phyloP scores from a whole-genome alignment of 345 rosid species.

The Crucihimalaya himalaica region DNA sequence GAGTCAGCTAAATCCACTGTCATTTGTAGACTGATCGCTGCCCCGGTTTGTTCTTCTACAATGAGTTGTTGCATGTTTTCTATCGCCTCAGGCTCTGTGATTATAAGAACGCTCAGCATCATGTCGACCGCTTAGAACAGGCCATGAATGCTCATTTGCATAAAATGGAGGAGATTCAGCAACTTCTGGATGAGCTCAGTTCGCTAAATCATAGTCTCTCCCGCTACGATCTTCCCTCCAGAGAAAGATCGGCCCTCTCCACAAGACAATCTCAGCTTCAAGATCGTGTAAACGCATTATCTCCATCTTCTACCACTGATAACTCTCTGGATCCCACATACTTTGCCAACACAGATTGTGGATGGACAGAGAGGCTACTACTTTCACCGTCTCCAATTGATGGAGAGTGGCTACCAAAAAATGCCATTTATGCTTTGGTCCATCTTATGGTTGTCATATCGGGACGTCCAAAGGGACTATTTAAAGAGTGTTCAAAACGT shows the following conservation, averaged over 20 bases:
- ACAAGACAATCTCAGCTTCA: conserved; percentile 57
- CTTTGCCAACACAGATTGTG: conserved; percentile 58
- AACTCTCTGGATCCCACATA: conserved; percentile 61
- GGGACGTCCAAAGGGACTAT: conserved; percentile 93
- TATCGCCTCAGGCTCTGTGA: conserved; percentile 81
- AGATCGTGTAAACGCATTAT: conserved; percentile 48
- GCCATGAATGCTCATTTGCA: conserved; percentile 79
- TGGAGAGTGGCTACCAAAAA: conserved; percentile 96
- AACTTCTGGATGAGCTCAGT: conserved; percentile 59
- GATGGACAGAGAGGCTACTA: conserved; percentile 68
- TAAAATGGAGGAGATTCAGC: conserved; percentile 51
- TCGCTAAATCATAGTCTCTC: conserved; percentile 73
- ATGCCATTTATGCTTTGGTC: conserved; percentile 83
- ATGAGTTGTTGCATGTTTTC: conserved; percentile 86
- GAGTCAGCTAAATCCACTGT: conserved; percentile 21
- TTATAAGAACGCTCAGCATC: conserved; percentile 87
- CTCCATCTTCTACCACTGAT: conserved; percentile 39
- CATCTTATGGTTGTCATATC: conserved; percentile 88
- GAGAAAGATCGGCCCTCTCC: conserved; percentile 65
- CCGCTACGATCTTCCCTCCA: conserved; percentile 57
- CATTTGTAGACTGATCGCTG: conserved; percentile 59
- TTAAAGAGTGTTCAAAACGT: conserved; percentile 91
- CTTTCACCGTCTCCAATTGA: conserved; percentile 86
- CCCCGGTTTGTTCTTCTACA: conserved; percentile 86
- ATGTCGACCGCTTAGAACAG: conserved; percentile 83